Evolutionary conservation across 1,139 yeast genomes (phyloP).

Genomic region (Debaryomyces psychrophilus): DNA sequence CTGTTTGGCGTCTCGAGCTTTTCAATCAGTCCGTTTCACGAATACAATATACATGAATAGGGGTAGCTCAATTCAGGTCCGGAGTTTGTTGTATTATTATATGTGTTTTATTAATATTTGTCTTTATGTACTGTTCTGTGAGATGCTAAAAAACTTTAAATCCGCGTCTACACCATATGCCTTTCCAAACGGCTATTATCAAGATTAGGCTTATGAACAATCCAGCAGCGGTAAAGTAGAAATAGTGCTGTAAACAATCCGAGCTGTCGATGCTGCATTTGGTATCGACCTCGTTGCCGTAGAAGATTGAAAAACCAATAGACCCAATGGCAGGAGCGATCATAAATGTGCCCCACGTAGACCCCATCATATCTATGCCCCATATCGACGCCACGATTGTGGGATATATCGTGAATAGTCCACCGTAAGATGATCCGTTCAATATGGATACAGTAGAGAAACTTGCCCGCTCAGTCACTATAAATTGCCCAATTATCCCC

Average conservation of each 20-base stretch:
- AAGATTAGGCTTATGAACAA: constrained; percentile 35
- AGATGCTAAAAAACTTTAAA: constrained; percentile 22
- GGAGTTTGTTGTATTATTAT: too few species aligned
- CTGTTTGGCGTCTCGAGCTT: not conserved
- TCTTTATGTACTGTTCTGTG: not conserved
- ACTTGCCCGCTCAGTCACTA: constrained; percentile 6
- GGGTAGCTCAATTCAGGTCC: too few species aligned
- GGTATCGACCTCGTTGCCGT: constrained; percentile 67
- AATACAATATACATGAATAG: too few species aligned
- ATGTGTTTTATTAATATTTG: too few species aligned
- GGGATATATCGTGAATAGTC: constrained; percentile 82
- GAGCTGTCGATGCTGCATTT: constrained; percentile 23
- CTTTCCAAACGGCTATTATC: constrained; percentile 37
- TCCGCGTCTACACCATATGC: constrained; percentile 39
- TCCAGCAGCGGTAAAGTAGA: constrained; percentile 35
- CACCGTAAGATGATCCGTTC: constrained; percentile 80
- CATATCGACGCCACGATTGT: constrained; percentile 79
- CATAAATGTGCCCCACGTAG: constrained; percentile 92
- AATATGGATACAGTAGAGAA: constrained; percentile 44
- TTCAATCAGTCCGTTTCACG: too few species aligned
- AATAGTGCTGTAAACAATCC: constrained; percentile 32
- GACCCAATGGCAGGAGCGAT: constrained; percentile 91
- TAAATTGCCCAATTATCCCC: constrained; percentile 48
- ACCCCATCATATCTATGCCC: constrained; percentile 90
- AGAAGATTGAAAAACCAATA: constrained; percentile 66